A percentile compares a stretch with the other conserved stretches of the same genome.
Evolutionary conservation across 805 yeast species (phyloP).

Genomic region (Yarrowia sp.): DNA sequence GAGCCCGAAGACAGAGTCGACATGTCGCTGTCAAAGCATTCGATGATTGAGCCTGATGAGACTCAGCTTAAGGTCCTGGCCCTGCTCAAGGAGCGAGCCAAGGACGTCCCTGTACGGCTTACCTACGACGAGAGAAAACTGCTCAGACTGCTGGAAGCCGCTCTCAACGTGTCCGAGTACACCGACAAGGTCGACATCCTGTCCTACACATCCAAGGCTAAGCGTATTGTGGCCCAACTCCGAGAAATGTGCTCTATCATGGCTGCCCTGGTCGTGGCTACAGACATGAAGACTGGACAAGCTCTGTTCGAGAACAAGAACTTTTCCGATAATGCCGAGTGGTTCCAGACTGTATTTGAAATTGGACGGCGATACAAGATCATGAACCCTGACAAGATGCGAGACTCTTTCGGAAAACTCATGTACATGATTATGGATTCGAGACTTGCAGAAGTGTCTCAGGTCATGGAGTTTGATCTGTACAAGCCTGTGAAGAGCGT

Average conservation of each 20-base stretch:
- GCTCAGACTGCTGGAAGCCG: conserved; percentile 66
- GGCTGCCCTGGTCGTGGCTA: conserved; percentile 75
- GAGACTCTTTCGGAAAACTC: conserved; percentile 73
- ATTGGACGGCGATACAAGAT: conserved; percentile 77
- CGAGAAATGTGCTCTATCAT: conserved; percentile 74
- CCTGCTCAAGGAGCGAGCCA: conserved; percentile 39
- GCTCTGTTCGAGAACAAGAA: conserved; percentile 61
- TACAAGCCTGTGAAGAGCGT: conserved; percentile 71
- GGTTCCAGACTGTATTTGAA: conserved; percentile 71
- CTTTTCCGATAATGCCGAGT: conserved; percentile 64
- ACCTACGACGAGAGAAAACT: conserved; percentile 66
- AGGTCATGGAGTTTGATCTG: conserved; percentile 70
- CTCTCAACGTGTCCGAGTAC: conserved; percentile 72
- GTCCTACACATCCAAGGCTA: conserved; percentile 62
- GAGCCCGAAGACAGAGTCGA: conserved; percentile 30
- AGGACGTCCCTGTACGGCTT: conserved; percentile 66
- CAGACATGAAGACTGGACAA: conserved; percentile 68
- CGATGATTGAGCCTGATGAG: conserved; percentile 28
- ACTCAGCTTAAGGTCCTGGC: conserved; percentile 29
- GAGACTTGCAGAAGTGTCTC: conserved; percentile 62
- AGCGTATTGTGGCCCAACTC: conserved; percentile 66
- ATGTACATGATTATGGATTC: conserved; percentile 88
- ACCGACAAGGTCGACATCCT: conserved; percentile 74
- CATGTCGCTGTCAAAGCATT: neutral
- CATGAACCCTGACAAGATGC: conserved; percentile 79